Percentiles rank a stretch among this genome's conserved stretches.
Evolutionary conservation across 768 basidiomycete species (phyloP).

Genomic region (Mycena capillaripes): DNA sequence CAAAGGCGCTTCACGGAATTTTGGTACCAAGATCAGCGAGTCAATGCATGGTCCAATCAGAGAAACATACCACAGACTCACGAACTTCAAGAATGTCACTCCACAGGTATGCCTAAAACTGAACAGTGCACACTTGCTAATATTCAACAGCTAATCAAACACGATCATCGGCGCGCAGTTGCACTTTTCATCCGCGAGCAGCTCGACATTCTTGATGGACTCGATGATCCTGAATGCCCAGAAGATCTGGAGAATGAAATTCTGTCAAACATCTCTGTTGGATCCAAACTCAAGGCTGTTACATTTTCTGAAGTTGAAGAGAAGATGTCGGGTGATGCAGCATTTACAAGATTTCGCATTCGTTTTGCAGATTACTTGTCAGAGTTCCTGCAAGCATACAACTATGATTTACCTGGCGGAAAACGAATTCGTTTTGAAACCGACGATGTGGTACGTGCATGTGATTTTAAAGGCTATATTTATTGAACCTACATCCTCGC

Average conservation of each 20-base stretch:
- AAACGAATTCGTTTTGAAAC: conserved; percentile 34
- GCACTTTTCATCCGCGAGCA: conserved; percentile 15
- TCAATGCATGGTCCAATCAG: conserved; percentile 46
- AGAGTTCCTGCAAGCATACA: not conserved
- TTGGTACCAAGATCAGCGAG: conserved; percentile 38
- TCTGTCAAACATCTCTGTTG: too few species aligned
- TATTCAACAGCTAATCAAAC: conserved; percentile 40
- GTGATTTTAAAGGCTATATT: too few species aligned
- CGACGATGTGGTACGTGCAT: too few species aligned
- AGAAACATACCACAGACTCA: conserved; percentile 40
- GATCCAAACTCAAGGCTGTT: not conserved
- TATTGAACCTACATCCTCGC: too few species aligned
- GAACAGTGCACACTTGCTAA: too few species aligned
- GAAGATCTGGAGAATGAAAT: too few species aligned
- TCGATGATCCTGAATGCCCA: conserved; percentile 24
- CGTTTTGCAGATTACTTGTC: not conserved
- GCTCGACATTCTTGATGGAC: conserved; percentile 30
- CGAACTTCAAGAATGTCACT: conserved; percentile 51
- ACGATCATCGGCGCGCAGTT: too few species aligned
- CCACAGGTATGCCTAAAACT: conserved; percentile 49
- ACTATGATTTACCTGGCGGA: not conserved
- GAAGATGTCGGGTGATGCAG: too few species aligned
- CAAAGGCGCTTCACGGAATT: not conserved
- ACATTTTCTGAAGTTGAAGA: not conserved
- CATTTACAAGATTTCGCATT: not conserved